A percentile compares a stretch with the other conserved stretches of the same genome.
phyloP scores from a whole-genome alignment of 2,329 filamentous ascomycete species.

The Xylaria sp. region DNA sequence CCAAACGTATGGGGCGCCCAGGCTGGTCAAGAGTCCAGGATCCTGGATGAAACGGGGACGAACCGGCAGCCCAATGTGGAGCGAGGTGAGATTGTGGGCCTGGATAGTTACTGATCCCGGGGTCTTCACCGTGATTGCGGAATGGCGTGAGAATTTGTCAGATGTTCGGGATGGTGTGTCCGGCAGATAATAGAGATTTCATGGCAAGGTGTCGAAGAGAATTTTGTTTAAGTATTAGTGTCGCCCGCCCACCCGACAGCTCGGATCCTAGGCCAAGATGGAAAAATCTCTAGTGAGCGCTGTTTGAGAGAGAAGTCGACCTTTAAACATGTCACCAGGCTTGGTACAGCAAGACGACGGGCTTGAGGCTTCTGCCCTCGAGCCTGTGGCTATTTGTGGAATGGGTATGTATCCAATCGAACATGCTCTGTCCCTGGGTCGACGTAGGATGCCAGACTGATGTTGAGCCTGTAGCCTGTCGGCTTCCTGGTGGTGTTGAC shows the following conservation, averaged over 20 bases:
- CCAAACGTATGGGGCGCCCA: slow-evolving; percentile 10
- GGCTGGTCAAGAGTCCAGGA: background rate
- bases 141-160: slow-evolving; percentile 20
- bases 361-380: slow-evolving; percentile 17
- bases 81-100: slow-evolving; percentile 20
- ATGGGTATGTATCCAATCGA: slow-evolving; percentile 24
- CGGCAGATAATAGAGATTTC: slow-evolving; percentile 1
- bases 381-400: slow-evolving; percentile 33
- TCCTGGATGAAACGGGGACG: slow-evolving; percentile 5
- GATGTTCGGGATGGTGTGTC: background rate
- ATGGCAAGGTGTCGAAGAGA: background rate
- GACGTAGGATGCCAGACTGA: slow-evolving; percentile 8
- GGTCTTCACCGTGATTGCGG: slow-evolving; percentile 20
- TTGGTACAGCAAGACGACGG: slow-evolving; percentile 20
- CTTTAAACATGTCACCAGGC: slow-evolving; percentile 20
- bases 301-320: slow-evolving; percentile 6
- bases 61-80: slow-evolving; percentile 7
- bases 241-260: slow-evolving; percentile 16
- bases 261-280: slow-evolving; percentile 7
- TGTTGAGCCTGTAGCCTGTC: slow-evolving; percentile 26
- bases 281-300: background rate
- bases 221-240: slow-evolving; percentile 14
- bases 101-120: slow-evolving; percentile 6
- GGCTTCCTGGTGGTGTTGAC: slow-evolving; percentile 29
- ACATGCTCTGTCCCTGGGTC: background rate